These are phyloP conservation scores for Inga laurina DNA, from an alignment of 306 rosid species.

Conservation along the genomic window DNA sequence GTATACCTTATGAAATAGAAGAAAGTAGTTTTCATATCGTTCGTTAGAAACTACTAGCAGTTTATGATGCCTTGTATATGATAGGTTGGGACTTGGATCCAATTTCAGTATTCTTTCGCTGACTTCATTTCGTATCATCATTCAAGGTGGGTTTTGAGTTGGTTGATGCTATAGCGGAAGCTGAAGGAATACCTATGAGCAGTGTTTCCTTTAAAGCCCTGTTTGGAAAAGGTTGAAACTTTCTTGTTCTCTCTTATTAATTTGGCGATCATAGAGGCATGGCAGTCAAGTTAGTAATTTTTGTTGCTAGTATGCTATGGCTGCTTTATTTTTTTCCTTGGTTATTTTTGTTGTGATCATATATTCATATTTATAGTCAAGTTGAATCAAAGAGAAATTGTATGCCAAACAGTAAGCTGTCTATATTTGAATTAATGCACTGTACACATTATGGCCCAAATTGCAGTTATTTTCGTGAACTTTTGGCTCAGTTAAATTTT, in stretches of 20 bases:
- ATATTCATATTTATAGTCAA: not conserved
- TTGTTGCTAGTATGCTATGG: constrained; percentile 16
- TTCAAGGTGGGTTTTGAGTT: constrained; percentile 92
- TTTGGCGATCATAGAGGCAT: not conserved
- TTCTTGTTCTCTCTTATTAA: constrained; percentile 18
- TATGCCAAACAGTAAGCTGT: not conserved
- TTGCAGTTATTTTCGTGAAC: not conserved
- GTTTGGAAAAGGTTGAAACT: constrained; percentile 69
- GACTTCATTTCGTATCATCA: constrained; percentile 10
- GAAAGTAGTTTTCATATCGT: not conserved
- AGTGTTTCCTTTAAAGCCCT: constrained; percentile 81
- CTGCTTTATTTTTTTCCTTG: not conserved
- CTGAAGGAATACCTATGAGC: constrained; percentile 78
- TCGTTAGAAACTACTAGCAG: not conserved
- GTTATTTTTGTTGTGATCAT: not conserved
- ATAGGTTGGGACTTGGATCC: constrained; percentile 2
- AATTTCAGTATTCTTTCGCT: not conserved
- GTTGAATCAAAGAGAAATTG: not conserved
- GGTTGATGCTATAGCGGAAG: constrained; percentile 89
- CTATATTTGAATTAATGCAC: not conserved
- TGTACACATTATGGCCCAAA: not conserved
- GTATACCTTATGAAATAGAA: not conserved
- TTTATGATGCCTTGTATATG: not conserved
- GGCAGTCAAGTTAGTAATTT: not conserved
- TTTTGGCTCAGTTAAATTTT: not conserved